Evolutionary conservation across 805 yeast genomes (phyloP).

Genomic region (Jamesozyma hellenica): DNA sequence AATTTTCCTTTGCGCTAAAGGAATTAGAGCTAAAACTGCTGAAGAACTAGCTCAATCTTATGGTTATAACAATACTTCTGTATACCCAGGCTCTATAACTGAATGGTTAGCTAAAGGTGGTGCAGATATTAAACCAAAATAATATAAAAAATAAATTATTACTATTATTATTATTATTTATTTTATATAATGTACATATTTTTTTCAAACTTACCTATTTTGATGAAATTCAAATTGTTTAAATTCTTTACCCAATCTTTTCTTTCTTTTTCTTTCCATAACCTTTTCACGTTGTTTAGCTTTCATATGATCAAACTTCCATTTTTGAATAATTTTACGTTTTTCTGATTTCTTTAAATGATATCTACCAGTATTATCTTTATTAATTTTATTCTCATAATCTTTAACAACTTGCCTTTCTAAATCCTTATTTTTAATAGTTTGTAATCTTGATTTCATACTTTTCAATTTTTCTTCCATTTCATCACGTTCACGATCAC

Average conservation of each 20-base stretch:
- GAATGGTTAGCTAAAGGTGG: conserved; percentile 55
- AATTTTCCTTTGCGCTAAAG: conserved; percentile 86
- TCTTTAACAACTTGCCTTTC: conserved; percentile 55
- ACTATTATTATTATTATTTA: background rate
- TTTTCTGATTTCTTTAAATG: conserved; percentile 62
- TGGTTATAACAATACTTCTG: conserved; percentile 77
- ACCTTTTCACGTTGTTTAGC: conserved; percentile 65
- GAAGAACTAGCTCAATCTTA: conserved; percentile 85
- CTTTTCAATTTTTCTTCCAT: conserved; percentile 51
- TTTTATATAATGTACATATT: background rate
- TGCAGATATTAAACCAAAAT: conserved; percentile 10
- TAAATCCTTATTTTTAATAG: conserved; percentile 63
- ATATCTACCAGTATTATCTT: conserved; percentile 42
- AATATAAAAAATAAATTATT: background rate
- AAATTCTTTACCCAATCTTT: conserved; percentile 74
- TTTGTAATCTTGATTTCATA: conserved; percentile 54
- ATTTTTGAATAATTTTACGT: conserved; percentile 64
- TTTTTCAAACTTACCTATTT: conserved; percentile 10
- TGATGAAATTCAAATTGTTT: conserved; percentile 36
- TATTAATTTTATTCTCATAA: conserved; percentile 44
- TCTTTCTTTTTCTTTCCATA: conserved; percentile 81
- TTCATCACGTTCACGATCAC: conserved; percentile 39
- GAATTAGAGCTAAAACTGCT: conserved; percentile 83
- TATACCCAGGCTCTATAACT: conserved; percentile 76
- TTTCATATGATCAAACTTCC: conserved; percentile 68